Conservation (phyloP, 129 eudicot species). For the Arctium minus region DNA sequence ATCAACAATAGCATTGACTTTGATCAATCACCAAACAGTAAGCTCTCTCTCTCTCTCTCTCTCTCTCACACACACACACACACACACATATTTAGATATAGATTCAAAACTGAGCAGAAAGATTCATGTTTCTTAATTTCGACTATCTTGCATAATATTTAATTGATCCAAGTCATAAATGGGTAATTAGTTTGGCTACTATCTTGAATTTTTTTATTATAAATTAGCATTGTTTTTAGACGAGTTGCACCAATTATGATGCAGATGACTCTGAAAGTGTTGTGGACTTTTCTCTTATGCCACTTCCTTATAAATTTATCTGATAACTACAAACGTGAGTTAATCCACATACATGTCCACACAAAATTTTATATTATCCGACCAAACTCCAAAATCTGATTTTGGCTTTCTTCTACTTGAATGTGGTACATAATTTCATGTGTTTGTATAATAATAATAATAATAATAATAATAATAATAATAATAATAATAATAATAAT, state of each 20-base stretch:
- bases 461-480: too few relatives aligned
- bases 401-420: too few relatives aligned
- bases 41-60: slow-evolving; percentile 19
- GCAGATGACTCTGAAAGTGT: background rate
- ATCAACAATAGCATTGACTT: slow-evolving; percentile 67
- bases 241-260: too few relatives aligned
- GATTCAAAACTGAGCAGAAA: background rate
- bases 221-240: too few relatives aligned
- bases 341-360: too few relatives aligned
- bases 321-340: too few relatives aligned
- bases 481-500: background rate
- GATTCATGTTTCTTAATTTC: too few relatives aligned
- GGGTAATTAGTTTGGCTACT: background rate
- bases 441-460: background rate
- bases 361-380: too few relatives aligned
- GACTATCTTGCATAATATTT: too few relatives aligned
- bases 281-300: background rate
- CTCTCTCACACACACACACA: background rate
- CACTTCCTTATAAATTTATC: background rate
- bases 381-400: too few relatives aligned
- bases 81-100: background rate
- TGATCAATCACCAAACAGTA: slow-evolving; percentile 70
- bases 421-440: background rate
- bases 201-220: background rate
- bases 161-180: background rate